These are phyloP conservation scores for Monilinia fructigena DNA, from an alignment of 2,329 filamentous ascomycete species.

Conservation along the genomic window DNA sequence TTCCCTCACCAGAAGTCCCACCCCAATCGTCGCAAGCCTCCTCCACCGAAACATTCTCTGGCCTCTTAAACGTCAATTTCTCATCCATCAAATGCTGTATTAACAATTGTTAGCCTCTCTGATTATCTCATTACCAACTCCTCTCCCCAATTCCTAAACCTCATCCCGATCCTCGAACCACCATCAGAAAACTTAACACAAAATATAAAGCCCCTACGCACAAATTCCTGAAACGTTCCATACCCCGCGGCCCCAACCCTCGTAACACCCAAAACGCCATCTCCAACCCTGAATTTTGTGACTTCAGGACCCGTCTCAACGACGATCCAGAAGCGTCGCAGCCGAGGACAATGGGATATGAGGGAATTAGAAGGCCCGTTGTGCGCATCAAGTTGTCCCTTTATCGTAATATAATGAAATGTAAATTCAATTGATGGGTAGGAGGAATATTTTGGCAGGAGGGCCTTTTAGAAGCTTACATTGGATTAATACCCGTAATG, in stretches of 20 bases:
- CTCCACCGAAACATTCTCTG: conserved; percentile 35
- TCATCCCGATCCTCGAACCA: not conserved
- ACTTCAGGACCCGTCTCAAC: conserved; percentile 38
- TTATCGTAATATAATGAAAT: not conserved
- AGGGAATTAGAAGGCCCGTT: conserved; percentile 39
- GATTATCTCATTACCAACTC: not conserved
- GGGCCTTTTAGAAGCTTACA: conserved; percentile 37
- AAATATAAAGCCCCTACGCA: not conserved
- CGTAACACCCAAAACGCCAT: conserved; percentile 41
- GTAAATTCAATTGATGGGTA: not conserved
- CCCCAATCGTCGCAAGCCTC: conserved; percentile 42
- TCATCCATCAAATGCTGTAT: conserved; percentile 42
- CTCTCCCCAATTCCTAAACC: not conserved
- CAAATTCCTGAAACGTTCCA: conserved; percentile 22
- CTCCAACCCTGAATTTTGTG: conserved; percentile 40
- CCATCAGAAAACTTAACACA: too few relatives aligned
- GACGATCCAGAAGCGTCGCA: conserved; percentile 43
- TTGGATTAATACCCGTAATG: conserved; percentile 42
- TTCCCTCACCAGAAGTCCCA: conserved; percentile 40
- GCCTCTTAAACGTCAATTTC: conserved; percentile 40
- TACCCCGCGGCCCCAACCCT: conserved; percentile 40
- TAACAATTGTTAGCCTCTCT: conserved; percentile 6
- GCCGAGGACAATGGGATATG: conserved; percentile 43
- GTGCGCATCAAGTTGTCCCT: conserved; percentile 42
- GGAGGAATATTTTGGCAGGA: not conserved